phyloP scores from a whole-genome alignment of 768 basidiomycete genomes.

The Gyrodon lividus region DNA sequence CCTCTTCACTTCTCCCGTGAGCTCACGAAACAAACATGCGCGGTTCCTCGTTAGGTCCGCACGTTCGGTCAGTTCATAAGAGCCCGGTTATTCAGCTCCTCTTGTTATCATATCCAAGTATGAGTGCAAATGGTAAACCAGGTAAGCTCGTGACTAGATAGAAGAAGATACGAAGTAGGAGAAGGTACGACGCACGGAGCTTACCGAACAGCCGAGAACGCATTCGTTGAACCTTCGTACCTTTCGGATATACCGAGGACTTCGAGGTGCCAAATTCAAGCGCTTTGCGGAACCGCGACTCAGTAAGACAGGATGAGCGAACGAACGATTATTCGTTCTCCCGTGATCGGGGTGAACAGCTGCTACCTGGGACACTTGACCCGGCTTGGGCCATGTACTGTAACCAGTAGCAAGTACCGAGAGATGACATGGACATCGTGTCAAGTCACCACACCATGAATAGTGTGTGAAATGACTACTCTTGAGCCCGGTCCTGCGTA shows the following conservation, averaged over 20 bases:
- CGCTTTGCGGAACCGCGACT: conserved; percentile 9
- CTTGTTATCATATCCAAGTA: not conserved
- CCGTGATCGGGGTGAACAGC: not conserved
- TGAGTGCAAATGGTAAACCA: too few species aligned
- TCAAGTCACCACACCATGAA: not conserved
- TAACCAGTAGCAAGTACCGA: conserved; percentile 3
- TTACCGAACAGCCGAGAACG: conserved; percentile 7
- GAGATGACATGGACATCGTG: not conserved
- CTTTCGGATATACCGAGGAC: not conserved
- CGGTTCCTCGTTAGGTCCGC: not conserved
- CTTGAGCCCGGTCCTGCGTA: too few species aligned
- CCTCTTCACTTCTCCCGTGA: too few species aligned
- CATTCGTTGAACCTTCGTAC: not conserved
- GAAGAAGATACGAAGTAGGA: conserved; percentile 1
- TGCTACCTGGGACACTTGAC: not conserved
- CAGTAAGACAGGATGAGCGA: conserved; percentile 10
- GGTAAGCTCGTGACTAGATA: not conserved
- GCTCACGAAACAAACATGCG: too few species aligned
- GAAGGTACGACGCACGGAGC: conserved; percentile 1
- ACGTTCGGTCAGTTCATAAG: not conserved
- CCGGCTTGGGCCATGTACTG: not conserved
- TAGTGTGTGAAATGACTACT: not conserved
- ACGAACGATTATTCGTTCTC: conserved; percentile 1
- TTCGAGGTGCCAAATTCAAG: conserved; percentile 1
- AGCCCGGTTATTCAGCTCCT: not conserved